Evolutionary conservation across 1,139 yeast species (phyloP), one percentile per base, ranked within the genome.

Genomic region (Pichia sp.): DNA sequence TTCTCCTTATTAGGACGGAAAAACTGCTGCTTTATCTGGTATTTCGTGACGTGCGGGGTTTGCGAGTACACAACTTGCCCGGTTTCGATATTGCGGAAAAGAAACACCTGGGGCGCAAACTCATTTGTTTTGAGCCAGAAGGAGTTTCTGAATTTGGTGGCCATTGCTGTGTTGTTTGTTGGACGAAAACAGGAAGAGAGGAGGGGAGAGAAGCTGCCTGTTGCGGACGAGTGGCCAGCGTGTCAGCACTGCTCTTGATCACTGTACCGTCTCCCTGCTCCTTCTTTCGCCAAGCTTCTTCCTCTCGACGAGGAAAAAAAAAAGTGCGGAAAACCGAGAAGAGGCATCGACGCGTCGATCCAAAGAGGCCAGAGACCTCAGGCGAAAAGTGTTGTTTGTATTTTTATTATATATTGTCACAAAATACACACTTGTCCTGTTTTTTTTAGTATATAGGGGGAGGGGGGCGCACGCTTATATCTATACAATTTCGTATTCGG

Each of bases 1-100:
- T 92, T 90, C 68, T 88, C 86, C 95, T 96, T 88, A 74, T 88
- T 87, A 47, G 96, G 95, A 65, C 87, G 78, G 56, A 78, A 76
- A 68, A 87, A 88, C 69, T 83, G 90, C 61, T 76, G 78, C 60
- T 83, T 83, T 63, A 89, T 84, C 69, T 91, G 92, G 61, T 82
- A 83, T 61, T 81, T 82, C 68, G 74, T 64, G 64, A 76, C 77
- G 38, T 80, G 83, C 20, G 95, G 95, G 30, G 88, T 82, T 71
- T 91, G 97, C 2, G 97, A 85, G 70, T 90, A 92, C 47, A 89
- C 73, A 24, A 91, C 95, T 73, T 92, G 97, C 6, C 97, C 97
- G 45, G 87, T 79, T 71, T 89, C 95, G 54, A 89, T 73, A 74
- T 92, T 91, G 67, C 95, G 82, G 75, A 87, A 92, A 52, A 90